Percentiles rank a stretch among this genome's conserved stretches.
Conservation (phyloP, 495 filamentous ascomycete genomes). For the Penicillium maclennaniae region DNA sequence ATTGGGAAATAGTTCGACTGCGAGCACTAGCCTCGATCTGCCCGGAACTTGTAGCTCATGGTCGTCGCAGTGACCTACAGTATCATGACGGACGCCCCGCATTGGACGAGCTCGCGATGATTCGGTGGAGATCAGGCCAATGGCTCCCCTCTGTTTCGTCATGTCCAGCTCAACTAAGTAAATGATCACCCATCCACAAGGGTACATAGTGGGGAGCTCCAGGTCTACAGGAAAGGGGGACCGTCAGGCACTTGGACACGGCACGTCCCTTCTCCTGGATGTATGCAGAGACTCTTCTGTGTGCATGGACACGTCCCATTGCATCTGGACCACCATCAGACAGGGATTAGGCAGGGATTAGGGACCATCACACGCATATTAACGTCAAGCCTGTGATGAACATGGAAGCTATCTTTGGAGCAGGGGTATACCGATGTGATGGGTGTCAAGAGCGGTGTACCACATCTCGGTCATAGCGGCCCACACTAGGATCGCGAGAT, state of each 20-base stretch:
- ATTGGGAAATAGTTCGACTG: slow-evolving; percentile 12
- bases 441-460: slow-evolving; percentile 22
- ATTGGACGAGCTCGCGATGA: slow-evolving; percentile 22
- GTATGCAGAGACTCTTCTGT: background rate
- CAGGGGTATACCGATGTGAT: background rate
- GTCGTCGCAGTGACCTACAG: slow-evolving; percentile 2
- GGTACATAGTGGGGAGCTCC: slow-evolving; percentile 8
- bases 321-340: background rate
- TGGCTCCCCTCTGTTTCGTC: background rate
- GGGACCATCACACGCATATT: background rate
- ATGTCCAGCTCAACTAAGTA: slow-evolving; percentile 17
- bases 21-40: slow-evolving; percentile 20
- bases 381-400: background rate
- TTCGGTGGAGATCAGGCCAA: background rate
- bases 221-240: slow-evolving; percentile 14
- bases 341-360: background rate
- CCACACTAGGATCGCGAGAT: slow-evolving; percentile 21
- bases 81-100: slow-evolving; percentile 19
- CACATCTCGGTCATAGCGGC: slow-evolving; percentile 12
- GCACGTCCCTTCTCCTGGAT: slow-evolving; percentile 5
- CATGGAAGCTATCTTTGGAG: background rate
- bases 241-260: slow-evolving; percentile 16
- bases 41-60: slow-evolving; percentile 9
- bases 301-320: background rate
- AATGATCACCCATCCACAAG: slow-evolving; percentile 17